These are phyloP conservation scores for Chytriomyces sp. DNA, from an alignment of 192 early-diverging fungal genomes.

Conservation along the genomic window DNA sequence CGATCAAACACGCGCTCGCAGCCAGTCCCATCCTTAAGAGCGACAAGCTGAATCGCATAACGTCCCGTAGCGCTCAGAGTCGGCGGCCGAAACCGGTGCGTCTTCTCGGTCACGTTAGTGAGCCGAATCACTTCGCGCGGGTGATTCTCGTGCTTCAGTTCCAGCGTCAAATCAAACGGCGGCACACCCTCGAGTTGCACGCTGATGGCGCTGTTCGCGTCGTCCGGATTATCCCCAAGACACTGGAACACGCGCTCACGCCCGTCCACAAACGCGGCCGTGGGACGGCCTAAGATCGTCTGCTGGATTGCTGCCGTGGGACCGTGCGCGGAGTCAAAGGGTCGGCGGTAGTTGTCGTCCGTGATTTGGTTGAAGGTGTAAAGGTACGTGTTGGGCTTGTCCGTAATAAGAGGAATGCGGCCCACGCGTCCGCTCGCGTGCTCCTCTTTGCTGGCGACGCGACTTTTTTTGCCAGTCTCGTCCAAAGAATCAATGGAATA, in stretches of 20 bases:
- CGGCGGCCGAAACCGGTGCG: conserved; percentile 33
- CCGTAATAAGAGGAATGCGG: conserved; percentile 38
- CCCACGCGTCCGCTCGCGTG: conserved; percentile 17
- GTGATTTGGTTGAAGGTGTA: conserved; percentile 40
- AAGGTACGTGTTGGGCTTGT: conserved; percentile 36
- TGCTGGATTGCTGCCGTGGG: conserved; percentile 27
- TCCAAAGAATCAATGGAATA: conserved; percentile 2
- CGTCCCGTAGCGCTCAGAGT: conserved; percentile 37
- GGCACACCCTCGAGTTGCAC: conserved; percentile 39
- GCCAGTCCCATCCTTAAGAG: conserved; percentile 42
- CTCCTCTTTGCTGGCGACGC: conserved; percentile 24
- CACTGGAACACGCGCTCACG: conserved; percentile 41
- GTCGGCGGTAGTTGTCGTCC: conserved; percentile 50
- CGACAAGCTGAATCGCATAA: conserved; percentile 41
- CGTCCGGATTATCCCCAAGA: conserved; percentile 37
- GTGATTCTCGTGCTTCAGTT: conserved; percentile 49
- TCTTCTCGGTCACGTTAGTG: conserved; percentile 13
- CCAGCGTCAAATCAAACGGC: conserved; percentile 44
- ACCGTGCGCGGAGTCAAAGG: neutral
- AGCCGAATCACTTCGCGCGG: conserved; percentile 35
- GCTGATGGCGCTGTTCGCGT: conserved; percentile 22
- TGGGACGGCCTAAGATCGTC: conserved; percentile 37
- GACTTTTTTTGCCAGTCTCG: neutral
- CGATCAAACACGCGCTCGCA: conserved; percentile 39
- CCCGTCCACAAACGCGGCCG: conserved; percentile 43